These are phyloP conservation scores for Alternaria dauci DNA, from an alignment of 2,329 filamentous ascomycete genomes.

Conservation along the genomic window DNA sequence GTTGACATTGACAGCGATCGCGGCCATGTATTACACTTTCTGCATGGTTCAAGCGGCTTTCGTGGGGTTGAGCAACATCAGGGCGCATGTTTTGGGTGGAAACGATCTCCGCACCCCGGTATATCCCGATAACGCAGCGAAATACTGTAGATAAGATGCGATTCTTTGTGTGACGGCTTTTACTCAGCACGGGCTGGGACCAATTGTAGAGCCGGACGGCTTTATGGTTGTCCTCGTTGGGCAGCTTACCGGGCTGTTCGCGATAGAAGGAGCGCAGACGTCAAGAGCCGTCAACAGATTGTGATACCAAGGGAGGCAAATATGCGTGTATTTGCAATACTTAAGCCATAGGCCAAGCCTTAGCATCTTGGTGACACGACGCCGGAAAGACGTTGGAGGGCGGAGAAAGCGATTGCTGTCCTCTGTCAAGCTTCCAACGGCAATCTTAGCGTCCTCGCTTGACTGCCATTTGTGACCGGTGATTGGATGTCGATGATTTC, in stretches of 20 bases:
- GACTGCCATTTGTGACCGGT: background rate
- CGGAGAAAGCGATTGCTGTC: conserved; percentile 23
- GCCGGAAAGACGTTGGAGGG: conserved; percentile 16
- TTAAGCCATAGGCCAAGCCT: background rate
- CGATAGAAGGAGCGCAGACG: background rate
- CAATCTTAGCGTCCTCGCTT: conserved; percentile 16
- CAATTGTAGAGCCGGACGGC: background rate
- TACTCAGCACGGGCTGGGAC: background rate
- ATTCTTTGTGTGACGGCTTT: conserved; percentile 17
- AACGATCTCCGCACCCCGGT: conserved; percentile 19
- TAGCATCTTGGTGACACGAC: conserved; percentile 1
- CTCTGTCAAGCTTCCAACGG: conserved; percentile 22
- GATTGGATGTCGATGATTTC: conserved; percentile 16
- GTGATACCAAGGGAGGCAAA: background rate
- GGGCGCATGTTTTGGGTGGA: conserved; percentile 16
- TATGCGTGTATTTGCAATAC: background rate
- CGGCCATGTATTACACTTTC: conserved; percentile 11
- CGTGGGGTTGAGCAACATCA: conserved; percentile 9
- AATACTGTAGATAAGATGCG: conserved; percentile 31
- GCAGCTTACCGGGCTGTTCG: background rate
- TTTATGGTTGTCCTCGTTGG: background rate
- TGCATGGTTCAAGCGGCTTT: conserved; percentile 21
- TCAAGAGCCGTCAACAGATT: background rate
- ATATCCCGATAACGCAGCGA: conserved; percentile 17
- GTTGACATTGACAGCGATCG: conserved; percentile 8